Base-by-base conservation (phyloP, 345 rosid species). In the Eucalyptus cloeziana region DNA sequence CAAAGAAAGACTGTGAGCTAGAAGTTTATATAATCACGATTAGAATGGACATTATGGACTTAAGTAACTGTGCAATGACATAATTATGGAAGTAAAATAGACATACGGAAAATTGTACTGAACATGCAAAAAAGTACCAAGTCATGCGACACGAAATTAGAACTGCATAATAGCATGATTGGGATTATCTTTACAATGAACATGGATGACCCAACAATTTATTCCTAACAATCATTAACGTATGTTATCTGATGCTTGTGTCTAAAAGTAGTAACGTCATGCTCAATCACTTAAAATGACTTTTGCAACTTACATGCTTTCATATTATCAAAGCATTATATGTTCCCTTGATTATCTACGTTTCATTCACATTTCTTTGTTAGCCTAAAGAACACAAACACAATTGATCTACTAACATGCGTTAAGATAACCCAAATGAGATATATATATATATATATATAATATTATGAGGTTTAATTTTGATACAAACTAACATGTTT, bases 361-460 rank as follows among this genome's bases (percentile, higher is more conserved):
- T 56, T 56, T 56, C 30, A 10, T 56, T 56, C 30, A 25, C 13
- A 1, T 3, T 58, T 25, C 67, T 58, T 58, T 58, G 67, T 58
- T 58, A 58, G 67, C 14, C 1, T 58, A 58, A 58, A 58, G n/a
- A 25, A 5, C 31, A 58, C 14, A 58, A 58, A 58, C 67, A 58
- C 30, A 1, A 60, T 60, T 1, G 67, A 60, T 5, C 67, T 25
- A 60, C 14, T 27, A 3, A 27, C 67, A 60, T 1, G 2, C 2
- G 2, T 27, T 27, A 60, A 60, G 15, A 60, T 25, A 60, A 60
- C 0, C 4, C 15, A 27, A 12, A 27, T 0, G 1, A 27, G 1
- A 44, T 44, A 44, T 44, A 44, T 7, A 44, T 44, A 43, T 43
- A 43, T 43, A 22, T 22, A 56, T 56, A 56, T 22, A 56, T 56